Conservation (phyloP, 1,139 yeast genomes). For the Candida anutae region DNA sequence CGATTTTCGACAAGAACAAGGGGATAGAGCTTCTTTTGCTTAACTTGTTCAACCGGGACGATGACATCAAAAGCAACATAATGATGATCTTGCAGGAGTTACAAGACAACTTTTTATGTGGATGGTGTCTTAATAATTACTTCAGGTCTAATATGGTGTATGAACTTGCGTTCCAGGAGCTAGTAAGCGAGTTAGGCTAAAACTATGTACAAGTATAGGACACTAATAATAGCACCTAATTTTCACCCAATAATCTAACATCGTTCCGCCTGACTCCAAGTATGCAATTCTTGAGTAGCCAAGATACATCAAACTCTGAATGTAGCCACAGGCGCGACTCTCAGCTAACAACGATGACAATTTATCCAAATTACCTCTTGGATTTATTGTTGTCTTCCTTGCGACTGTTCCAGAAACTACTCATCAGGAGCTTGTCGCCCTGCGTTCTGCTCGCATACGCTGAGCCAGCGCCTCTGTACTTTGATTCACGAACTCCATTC, state of each 20-base stretch:
- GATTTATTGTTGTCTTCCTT: conserved; percentile 8
- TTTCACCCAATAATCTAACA: no score
- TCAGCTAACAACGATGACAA: not conserved
- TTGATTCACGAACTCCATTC: conserved; percentile 37
- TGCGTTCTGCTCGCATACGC: conserved; percentile 47
- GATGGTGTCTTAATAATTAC: conserved; percentile 38
- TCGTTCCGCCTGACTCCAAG: no score
- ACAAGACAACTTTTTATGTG: conserved; percentile 38
- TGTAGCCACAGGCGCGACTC: not conserved
- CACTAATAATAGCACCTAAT: no score
- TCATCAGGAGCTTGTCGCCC: conserved; percentile 29
- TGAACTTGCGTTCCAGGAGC: conserved; percentile 35
- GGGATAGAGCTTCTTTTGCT: conserved; percentile 37
- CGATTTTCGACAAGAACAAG: conserved; percentile 40
- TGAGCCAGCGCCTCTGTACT: conserved; percentile 59
- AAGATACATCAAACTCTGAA: not conserved
- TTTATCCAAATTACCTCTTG: not conserved
- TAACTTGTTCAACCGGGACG: conserved; percentile 42
- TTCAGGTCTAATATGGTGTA: conserved; percentile 33
- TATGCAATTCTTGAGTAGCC: no score
- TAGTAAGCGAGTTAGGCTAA: conserved; percentile 7
- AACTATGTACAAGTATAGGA: not conserved
- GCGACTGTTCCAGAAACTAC: conserved; percentile 20
- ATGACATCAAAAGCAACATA: conserved; percentile 34
- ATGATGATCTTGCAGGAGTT: conserved; percentile 40